Evolutionary conservation across 2,329 filamentous ascomycete genomes (phyloP).

Genomic region (Cladosporium velox): DNA sequence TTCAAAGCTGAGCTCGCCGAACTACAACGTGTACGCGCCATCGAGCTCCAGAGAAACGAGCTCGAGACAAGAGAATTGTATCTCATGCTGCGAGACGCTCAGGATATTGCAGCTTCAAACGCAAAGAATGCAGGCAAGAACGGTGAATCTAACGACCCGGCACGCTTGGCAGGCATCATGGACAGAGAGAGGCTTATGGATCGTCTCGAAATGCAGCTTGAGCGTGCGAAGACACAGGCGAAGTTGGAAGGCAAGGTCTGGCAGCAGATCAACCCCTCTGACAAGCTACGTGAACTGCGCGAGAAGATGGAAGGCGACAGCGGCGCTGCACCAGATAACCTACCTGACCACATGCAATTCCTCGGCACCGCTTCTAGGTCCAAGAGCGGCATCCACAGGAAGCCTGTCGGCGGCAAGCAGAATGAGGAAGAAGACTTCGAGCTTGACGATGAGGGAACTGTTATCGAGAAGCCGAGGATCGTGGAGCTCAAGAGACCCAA

Average conservation of each 20-base stretch:
- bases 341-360: conserved; percentile 64
- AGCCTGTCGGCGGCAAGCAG: conserved; percentile 31
- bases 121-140: conserved; percentile 62
- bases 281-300: conserved; percentile 84
- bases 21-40: conserved; percentile 79
- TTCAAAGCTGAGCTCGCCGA: conserved; percentile 88
- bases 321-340: conserved; percentile 46
- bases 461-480: conserved; percentile 77
- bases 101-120: conserved; percentile 90
- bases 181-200: conserved; percentile 92
- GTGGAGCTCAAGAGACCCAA: conserved; percentile 76
- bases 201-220: conserved; percentile 89
- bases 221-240: conserved; percentile 95
- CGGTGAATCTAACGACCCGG: conserved; percentile 64
- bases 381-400: conserved; percentile 43
- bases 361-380: conserved; percentile 52
- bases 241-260: conserved; percentile 93
- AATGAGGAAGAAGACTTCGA: conserved; percentile 16
- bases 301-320: conserved; percentile 83
- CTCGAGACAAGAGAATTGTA: conserved; percentile 95
- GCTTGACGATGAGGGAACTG: conserved; percentile 59
- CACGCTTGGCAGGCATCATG: conserved; percentile 85
- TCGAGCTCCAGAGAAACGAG: conserved; percentile 92
- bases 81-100: conserved; percentile 95
- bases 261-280: conserved; percentile 81